Base-by-base conservation (phyloP, 768 basidiomycete genomes). In the Russula virescens region DNA sequence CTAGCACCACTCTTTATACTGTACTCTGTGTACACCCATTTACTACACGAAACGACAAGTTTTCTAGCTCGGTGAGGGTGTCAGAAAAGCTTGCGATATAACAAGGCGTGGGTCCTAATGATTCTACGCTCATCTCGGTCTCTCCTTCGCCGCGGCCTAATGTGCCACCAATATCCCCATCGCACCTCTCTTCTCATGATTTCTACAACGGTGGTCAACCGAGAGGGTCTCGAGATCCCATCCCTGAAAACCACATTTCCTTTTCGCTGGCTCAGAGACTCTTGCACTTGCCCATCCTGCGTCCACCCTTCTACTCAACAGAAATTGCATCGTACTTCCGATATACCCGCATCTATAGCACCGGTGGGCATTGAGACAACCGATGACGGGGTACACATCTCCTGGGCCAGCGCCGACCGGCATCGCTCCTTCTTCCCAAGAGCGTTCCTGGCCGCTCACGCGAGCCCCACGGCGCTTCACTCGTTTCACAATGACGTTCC, bases 251-350 rank as follows among this genome's bases (percentile, higher is more conserved):
- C 78, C 28, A 70, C 74, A 11, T 84, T 91, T 66, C 81, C 89
- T 0, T 86, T 82, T 69, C 73, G 84, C 58, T 94, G 91, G 86
- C 81, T 98, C 11, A 85, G 94, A 25, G 94, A 98, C 69, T 82
- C 89, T 0, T 97, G 94, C 68, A 83, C 82, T 61, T 92, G 88
- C 46, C 74, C 83, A 0, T 68, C 75, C 2, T 94, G 89, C 66
- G 73, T 95, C 10, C 90, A 97, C 68, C 86, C 90, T 0, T 81
- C 85, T 4, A 93, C 88, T 0, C 76, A 74, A 3, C 95, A 98
- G 73, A 91, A 91, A 69, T 77, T 93, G 0, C 85, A 85, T 69
- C 76, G 81, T 54, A 83, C 88, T 2, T 85, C 86, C 0, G 89
- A 91, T 67, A 74, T 90, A 25, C 80, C 83, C 0, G 52, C 71